Evolutionary conservation across 805 yeast species (phyloP).

Genomic region (Jamesozyma hellenica): DNA sequence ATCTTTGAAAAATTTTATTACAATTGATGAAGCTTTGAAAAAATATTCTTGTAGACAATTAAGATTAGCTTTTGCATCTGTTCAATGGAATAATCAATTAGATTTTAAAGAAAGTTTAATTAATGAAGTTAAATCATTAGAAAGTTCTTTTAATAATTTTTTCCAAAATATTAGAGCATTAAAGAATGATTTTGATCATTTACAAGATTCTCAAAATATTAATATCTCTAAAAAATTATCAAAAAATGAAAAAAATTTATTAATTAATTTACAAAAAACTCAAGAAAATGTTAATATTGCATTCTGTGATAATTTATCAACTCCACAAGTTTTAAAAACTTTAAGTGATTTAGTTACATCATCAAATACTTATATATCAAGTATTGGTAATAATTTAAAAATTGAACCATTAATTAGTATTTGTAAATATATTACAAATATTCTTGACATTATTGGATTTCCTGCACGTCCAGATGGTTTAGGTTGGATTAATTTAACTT

Average conservation of each 20-base stretch:
- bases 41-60: constrained; percentile 70
- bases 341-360: constrained; percentile 60
- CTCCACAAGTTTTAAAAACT: constrained; percentile 61
- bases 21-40: constrained; percentile 79
- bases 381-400: constrained; percentile 41
- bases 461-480: constrained; percentile 54
- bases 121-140: constrained; percentile 66
- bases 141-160: constrained; percentile 67
- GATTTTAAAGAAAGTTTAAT: constrained; percentile 82
- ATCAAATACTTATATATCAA: constrained; percentile 60
- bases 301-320: constrained; percentile 80
- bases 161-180: constrained; percentile 83
- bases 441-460: constrained; percentile 67
- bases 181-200: constrained; percentile 51
- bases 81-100: constrained; percentile 84
- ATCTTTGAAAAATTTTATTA: constrained; percentile 87
- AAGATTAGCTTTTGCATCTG: constrained; percentile 81
- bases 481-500: constrained; percentile 61
- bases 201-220: constrained; percentile 32
- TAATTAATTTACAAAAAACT: constrained; percentile 39
- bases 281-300: constrained; percentile 60
- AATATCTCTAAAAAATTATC: constrained; percentile 54
- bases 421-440: constrained; percentile 61
- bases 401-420: constrained; percentile 58
- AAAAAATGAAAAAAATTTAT: constrained; percentile 43